Evolutionary conservation across 129 eudicot genomes (phyloP), one percentile per base, ranked within the genome.

Genomic region (Smallanthus sonchifolius): DNA sequence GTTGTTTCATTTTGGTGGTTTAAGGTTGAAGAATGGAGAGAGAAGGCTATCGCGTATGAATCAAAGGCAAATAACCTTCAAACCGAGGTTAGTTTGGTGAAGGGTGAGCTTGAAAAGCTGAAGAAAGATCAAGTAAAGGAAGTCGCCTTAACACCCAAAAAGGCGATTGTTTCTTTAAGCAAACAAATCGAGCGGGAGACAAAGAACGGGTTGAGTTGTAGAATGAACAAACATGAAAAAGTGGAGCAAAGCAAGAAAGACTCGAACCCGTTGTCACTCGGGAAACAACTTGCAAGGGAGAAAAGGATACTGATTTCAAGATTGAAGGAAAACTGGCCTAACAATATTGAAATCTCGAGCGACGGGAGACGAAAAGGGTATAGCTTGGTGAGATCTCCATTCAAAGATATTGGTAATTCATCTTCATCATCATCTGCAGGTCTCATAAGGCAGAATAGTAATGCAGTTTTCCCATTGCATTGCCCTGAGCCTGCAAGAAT

Each of bases 11-110:
- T 64, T 70, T 75, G 32, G 43, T 74, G 32, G 57, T 70, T 69
- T 42, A 69, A 94, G 98, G 92, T 86, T 77, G 81, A 84, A 76
- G 88, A 90, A 70, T 94, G 97, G 98, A 88, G 78, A 61, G 84
- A 74, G 54, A 94, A 83, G 81, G 93, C 98, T 19, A 66, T 65
- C 6, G 69, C 63, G n/a, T 82, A 72, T 3, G 92, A 90, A 80
- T 55, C 10, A 19, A 85, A 81, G 82, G 85, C 87, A 5, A 81
- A 83, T 34, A 72, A 81, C 59, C 86, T 90, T 17, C 77, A 83
- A 62, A 74, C 64, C 7, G 87, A 86, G 77, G 24, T 81, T 65
- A 32, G 70, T 47, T 49, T 61, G 10, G 64, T 84, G 1, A 82
- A 77, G 62, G 77, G 32, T 10, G 82, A 89, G 84, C 78, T 87